Base-by-base conservation (phyloP, 2,329 filamentous ascomycete genomes). In the Cladorrhinum sp. region DNA sequence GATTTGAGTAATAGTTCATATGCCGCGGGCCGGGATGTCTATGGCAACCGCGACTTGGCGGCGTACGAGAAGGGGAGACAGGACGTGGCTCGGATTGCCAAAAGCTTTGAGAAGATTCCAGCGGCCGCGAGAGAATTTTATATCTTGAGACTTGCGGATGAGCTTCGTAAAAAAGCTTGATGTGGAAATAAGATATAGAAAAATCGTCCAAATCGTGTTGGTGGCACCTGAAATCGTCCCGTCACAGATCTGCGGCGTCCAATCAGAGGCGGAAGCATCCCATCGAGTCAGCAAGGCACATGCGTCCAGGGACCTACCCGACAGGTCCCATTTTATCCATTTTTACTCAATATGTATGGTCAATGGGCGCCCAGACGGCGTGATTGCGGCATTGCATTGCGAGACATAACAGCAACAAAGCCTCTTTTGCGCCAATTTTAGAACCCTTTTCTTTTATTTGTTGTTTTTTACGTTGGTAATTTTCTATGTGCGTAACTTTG, bases 21-120 rank as follows among this genome's bases (percentile, higher is more conserved):
- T 50, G 66, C 91, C 0, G 73, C 81, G 1, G 92, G 92, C 1
- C 83, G 87, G 65, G 92, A 96, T 71, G 88, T 96, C 0, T 96
- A 96, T 70, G 92, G 91, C 1, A 96, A 96, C 70, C 81, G 91
- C 41, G 93, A 96, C 73, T 73, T 96, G 54, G 88, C 89, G 41
- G 89, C 88, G 1, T 96, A 96, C 71, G 91, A 96, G 71, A 92
- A 90, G 68, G 90, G 89, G 0, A 81, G 92, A 56, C 81, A 84
- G 64, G 90, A 93, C 67, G 75, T 96, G 5, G 80, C 83, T 50
- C 87, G 84, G 66, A 87, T 96, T 24, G 75, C 77, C 0, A 85
- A 80, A 62, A 79, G 79, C 2, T 92, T 93, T 69, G 80, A 82
- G 41, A 83, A 79, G 9, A 65, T 93, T 25, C 89, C 91, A 2